phyloP scores from a whole-genome alignment of 208 protist genomes.

The Trypanosoma lewisi region DNA sequence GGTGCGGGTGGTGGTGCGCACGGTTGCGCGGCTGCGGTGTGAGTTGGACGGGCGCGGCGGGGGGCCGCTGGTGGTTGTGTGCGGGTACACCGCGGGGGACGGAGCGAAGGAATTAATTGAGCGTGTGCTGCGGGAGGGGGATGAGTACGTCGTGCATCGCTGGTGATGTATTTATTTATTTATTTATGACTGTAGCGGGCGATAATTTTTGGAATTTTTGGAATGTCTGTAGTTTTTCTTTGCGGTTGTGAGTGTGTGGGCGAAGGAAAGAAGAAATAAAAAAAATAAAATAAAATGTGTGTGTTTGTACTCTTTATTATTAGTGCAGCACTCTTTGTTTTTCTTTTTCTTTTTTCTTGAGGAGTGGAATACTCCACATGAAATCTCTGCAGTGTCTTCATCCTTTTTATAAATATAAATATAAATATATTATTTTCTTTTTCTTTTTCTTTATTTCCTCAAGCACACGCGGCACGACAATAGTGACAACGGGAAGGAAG shows the following conservation, averaged over 20 bases:
- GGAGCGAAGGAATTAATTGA: background rate
- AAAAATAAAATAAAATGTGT: background rate
- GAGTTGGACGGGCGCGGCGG: constrained; percentile 26
- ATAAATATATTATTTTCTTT: constrained; percentile 8
- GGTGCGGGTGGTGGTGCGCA: constrained; percentile 2
- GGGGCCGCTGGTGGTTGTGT: constrained; percentile 33
- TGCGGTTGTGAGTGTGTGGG: background rate
- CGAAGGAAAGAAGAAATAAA: constrained; percentile 6
- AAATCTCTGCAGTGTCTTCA: too few species aligned
- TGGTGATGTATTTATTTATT: background rate
- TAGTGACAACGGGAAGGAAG: background rate
- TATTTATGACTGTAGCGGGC: too few species aligned
- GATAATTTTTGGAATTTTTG: too few species aligned
- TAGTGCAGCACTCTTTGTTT: too few species aligned
- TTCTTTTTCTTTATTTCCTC: constrained; percentile 3
- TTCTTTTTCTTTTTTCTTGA: too few species aligned
- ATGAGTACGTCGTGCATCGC: constrained; percentile 8
- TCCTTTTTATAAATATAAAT: too few species aligned
- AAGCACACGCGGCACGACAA: background rate
- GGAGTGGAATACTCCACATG: too few species aligned
- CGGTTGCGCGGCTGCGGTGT: background rate
- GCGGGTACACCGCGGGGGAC: constrained; percentile 22
- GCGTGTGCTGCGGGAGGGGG: background rate
- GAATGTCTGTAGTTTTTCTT: too few species aligned
- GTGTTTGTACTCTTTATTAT: background rate